A percentile compares a stretch with the other conserved stretches of the same genome.
Conservation (phyloP, 805 yeast species). For the Wickerhamomyces subpelliculosus region DNA sequence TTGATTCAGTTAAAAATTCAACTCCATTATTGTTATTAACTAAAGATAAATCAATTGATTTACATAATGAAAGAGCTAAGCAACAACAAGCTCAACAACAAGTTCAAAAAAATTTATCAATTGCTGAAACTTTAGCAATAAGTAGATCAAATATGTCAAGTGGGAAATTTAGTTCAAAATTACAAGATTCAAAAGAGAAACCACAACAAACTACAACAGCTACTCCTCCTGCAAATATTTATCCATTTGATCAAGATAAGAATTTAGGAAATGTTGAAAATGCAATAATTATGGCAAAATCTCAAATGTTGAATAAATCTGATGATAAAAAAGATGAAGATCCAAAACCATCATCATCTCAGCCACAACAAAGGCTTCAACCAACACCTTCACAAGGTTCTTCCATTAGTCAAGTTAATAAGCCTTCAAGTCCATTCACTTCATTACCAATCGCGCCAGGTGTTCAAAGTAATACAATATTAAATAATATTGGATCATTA, state of each 20-base stretch:
- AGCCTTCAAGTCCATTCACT: not conserved
- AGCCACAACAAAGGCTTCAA: too few relatives aligned
- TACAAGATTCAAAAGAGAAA: slow-evolving; percentile 7
- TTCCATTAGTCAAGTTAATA: not conserved
- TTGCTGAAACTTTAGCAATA: slow-evolving; percentile 54
- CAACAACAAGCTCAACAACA: slow-evolving; percentile 17
- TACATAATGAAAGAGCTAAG: slow-evolving; percentile 10
- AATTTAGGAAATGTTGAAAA: not conserved
- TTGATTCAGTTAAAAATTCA: slow-evolving; percentile 15
- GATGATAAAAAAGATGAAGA: not conserved
- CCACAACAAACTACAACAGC: not conserved
- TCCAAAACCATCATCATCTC: too few relatives aligned
- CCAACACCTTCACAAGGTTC: not conserved
- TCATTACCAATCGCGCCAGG: slow-evolving; percentile 12
- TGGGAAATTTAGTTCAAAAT: slow-evolving; percentile 21
- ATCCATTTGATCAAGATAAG: not conserved
- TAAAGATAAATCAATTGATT: slow-evolving; percentile 20
- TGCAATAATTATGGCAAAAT: slow-evolving; percentile 1
- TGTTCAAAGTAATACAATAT: slow-evolving; percentile 11
- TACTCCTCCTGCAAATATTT: not conserved
- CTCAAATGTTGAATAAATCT: not conserved
- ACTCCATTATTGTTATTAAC: slow-evolving; percentile 17
- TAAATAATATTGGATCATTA: slow-evolving; percentile 16
- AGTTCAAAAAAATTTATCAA: slow-evolving; percentile 39
- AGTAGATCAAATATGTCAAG: slow-evolving; percentile 40